Evolutionary conservation across 129 eudicot species (phyloP), one percentile per base, ranked within the genome.

Genomic region (Rutidosis leptorrhynchoides): DNA sequence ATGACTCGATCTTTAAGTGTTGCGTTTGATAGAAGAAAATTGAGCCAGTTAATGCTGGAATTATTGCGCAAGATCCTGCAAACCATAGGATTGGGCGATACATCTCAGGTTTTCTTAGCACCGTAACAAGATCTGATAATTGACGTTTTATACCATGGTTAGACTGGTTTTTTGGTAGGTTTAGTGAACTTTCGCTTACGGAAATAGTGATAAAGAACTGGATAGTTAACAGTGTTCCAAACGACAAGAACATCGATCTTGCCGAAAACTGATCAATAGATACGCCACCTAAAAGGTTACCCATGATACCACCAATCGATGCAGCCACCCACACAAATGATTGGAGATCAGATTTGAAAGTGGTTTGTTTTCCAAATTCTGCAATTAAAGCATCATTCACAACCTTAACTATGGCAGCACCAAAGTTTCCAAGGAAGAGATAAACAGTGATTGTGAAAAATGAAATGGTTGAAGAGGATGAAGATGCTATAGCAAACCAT

Each of bases 381-480:
- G 99, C 95, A 32, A 94, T 95, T 7, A 94, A 78, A 24, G 97
- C 99, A 69, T 94, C 99, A 65, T 89, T 94, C 7, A 95, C 99
- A 60, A 94, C 99, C 81, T 94, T 97, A 23, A 74, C 90, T 62
- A 94, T 26, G 0, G 97, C 79, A 45, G 96, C 99, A 57, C 99
- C 99, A 33, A 94, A 82, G 75, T 94, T 94, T 15, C 99, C 81
- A 4, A 89, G 83, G 24, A 94, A 88, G 58, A 94, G 97, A 80
- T 66, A 86, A 21, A 83, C 1, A 7, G 93, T 86, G 61, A 89
- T 74, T 7, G 77, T 66, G 58, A 79, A 75, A 73, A 94, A 80
- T 20, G 99, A 89, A 67, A 83, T 74, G 66, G 80, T 75, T 46
- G 93, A 82, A 45, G 85, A 25, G 19, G 96, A 80, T 51, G 78